phyloP scores from a whole-genome alignment of 2,329 filamentous ascomycete genomes.

The Colletotrichum tofieldiae region DNA sequence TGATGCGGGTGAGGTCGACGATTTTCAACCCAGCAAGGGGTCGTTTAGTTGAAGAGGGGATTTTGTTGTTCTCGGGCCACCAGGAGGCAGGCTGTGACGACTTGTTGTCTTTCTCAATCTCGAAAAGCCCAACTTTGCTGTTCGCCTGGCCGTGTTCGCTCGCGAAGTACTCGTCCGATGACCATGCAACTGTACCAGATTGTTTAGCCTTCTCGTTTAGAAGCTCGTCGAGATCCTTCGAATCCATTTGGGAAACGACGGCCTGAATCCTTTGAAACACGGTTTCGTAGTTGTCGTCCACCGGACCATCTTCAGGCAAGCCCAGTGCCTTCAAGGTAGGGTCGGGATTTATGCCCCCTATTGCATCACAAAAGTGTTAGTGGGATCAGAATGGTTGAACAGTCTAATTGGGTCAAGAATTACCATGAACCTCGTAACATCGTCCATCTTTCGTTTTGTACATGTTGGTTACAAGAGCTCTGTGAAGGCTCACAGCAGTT shows the following conservation, averaged over 20 bases:
- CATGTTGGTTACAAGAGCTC: constrained; percentile 45
- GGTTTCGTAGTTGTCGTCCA: constrained; percentile 46
- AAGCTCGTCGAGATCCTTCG: constrained; percentile 45
- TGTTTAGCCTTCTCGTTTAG: constrained; percentile 47
- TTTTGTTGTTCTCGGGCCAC: constrained; percentile 55
- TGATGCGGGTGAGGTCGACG: constrained; percentile 63
- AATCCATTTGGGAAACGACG: constrained; percentile 43
- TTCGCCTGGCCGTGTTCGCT: constrained; percentile 49
- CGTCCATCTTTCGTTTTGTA: constrained; percentile 48
- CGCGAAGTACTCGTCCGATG: constrained; percentile 47
- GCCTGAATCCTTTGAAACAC: constrained; percentile 42
- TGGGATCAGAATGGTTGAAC: rapidly evolving
- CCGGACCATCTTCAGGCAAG: constrained; percentile 39
- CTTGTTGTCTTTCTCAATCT: constrained; percentile 44
- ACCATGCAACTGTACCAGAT: constrained; percentile 48
- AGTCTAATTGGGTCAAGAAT: not conserved
- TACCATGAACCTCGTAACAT: constrained; percentile 46
- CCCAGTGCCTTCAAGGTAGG: constrained; percentile 43
- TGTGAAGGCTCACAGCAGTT: constrained; percentile 26
- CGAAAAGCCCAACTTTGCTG: constrained; percentile 45
- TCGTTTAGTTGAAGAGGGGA: constrained; percentile 51
- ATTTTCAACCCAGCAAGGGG: constrained; percentile 65
- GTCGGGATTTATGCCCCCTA: constrained; percentile 43
- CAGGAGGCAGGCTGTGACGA: constrained; percentile 53
- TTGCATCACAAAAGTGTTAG: not conserved